Conservation (phyloP, 139 green algal genomes). For the Eudorina sp. region DNA sequence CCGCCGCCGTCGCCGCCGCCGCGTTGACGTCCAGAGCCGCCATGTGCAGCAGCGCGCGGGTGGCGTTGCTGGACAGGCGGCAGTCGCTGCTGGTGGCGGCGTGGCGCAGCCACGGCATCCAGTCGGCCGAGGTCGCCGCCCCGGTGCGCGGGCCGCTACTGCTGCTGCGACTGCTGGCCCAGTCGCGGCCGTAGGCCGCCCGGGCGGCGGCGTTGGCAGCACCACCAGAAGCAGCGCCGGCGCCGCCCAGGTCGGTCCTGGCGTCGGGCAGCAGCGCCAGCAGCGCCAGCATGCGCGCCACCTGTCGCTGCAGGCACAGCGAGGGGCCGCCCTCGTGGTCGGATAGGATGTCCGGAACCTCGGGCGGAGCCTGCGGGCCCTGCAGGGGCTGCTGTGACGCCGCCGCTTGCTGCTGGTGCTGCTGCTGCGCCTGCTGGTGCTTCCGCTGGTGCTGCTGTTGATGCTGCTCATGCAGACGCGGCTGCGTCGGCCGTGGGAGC, state of each 20-base stretch:
- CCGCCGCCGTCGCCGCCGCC: conserved; percentile 25
- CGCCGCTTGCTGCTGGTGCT: background rate
- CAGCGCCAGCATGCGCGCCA: conserved; percentile 76
- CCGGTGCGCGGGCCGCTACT: background rate
- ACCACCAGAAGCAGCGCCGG: background rate
- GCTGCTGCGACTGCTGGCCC: background rate
- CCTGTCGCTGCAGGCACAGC: conserved; percentile 60
- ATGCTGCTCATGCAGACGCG: background rate
- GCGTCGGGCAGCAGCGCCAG: conserved; percentile 63
- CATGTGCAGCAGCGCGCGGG: conserved; percentile 76
- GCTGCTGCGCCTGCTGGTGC: background rate
- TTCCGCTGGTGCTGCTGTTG: background rate
- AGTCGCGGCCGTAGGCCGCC: background rate
- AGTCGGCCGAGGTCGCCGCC: conserved; percentile 38
- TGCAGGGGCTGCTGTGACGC: background rate
- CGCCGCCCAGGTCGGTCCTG: background rate
- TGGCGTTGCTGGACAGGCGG: conserved; percentile 75
- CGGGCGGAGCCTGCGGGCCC: background rate
- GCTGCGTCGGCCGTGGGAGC: background rate
- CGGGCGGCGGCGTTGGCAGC: no score
- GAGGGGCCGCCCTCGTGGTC: conserved; percentile 29
- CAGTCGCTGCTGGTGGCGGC: conserved; percentile 68
- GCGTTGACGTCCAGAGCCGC: conserved; percentile 44
- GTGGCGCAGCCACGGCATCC: conserved; percentile 70
- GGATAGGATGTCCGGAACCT: background rate